A percentile compares a stretch with the other conserved stretches of the same genome.
Conservation (phyloP, 2,329 filamentous ascomycete species). For the Colletotrichum somersetense region DNA sequence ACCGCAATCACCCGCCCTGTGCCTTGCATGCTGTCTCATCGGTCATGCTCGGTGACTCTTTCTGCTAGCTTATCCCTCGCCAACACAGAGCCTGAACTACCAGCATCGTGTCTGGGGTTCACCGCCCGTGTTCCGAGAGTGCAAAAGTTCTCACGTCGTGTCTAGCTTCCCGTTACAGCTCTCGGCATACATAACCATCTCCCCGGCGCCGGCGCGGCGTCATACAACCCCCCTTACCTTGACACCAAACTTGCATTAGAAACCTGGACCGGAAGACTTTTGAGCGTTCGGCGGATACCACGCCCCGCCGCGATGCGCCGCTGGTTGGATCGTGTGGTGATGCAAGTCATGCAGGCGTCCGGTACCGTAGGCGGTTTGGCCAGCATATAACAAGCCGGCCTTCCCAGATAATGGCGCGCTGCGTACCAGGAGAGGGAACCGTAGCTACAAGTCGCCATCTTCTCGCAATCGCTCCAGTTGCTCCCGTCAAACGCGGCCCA, state of each 20-base stretch:
- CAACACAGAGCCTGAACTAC: not conserved
- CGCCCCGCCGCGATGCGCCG: no score
- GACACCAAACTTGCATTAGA: not conserved
- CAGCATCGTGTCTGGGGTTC: not conserved
- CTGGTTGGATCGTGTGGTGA: not conserved
- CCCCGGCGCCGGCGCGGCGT: no score
- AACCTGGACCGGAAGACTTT: no score
- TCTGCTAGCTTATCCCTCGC: not conserved
- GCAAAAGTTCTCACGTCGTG: not conserved
- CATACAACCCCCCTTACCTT: not conserved
- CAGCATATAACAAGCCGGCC: not conserved
- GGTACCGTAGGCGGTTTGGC: no score
- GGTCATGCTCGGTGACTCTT: not conserved
- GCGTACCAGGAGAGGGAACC: not conserved
- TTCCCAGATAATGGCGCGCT: no score
- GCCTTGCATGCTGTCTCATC: slow-evolving; percentile 7
- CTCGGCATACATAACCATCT: slow-evolving; percentile 21
- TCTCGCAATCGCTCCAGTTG: not conserved
- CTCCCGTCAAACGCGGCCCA: not conserved
- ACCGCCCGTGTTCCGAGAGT: not conserved
- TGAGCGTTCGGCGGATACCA: not conserved
- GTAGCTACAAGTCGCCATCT: not conserved
- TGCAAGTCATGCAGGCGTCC: not conserved
- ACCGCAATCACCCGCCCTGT: no score
- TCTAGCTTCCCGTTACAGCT: slow-evolving; percentile 24